Percentiles rank a stretch among this genome's conserved stretches.
Conservation (phyloP, 2,329 filamentous ascomycete genomes). For the Epichloe bromicola region DNA sequence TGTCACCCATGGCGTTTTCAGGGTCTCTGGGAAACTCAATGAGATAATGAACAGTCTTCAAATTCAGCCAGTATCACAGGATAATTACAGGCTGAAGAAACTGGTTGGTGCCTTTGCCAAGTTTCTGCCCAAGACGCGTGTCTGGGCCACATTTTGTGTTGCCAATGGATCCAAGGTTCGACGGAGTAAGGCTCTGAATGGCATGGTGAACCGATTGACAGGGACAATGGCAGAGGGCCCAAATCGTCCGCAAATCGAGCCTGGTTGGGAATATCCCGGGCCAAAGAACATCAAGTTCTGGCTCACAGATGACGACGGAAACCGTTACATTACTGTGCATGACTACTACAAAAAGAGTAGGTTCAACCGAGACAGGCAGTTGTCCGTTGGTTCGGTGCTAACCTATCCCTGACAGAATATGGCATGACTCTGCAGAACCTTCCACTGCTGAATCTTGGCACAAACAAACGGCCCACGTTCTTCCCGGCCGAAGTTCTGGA, state of each 20-base stretch:
- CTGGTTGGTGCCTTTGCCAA: conserved; percentile 17
- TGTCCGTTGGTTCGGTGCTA: background rate
- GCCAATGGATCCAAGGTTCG: conserved; percentile 19
- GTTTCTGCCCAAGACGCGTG: conserved; percentile 26
- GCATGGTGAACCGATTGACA: conserved; percentile 15
- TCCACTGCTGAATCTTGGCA: conserved; percentile 57
- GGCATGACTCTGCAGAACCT: conserved; percentile 21
- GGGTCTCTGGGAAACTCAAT: conserved; percentile 21
- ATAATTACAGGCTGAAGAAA: conserved; percentile 11
- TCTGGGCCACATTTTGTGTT: conserved; percentile 19
- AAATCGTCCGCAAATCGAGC: conserved; percentile 13
- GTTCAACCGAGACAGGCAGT: conserved; percentile 6
- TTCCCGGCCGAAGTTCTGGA: conserved; percentile 53
- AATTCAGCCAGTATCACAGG: conserved; percentile 7
- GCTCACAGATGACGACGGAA: conserved; percentile 13
- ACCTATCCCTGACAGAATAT: conserved; percentile 20
- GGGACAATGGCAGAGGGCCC: conserved; percentile 5
- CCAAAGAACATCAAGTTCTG: conserved; percentile 21
- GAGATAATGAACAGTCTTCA: conserved; percentile 19
- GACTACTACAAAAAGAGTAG: conserved; percentile 33
- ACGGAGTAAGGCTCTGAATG: conserved; percentile 17
- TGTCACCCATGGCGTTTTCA: conserved; percentile 41
- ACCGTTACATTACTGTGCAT: conserved; percentile 24
- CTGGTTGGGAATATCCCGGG: conserved; percentile 17
- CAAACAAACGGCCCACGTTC: conserved; percentile 41